Evolutionary conservation across 495 filamentous ascomycete species (phyloP).

Genomic region (Aspergillus cavernicola): DNA sequence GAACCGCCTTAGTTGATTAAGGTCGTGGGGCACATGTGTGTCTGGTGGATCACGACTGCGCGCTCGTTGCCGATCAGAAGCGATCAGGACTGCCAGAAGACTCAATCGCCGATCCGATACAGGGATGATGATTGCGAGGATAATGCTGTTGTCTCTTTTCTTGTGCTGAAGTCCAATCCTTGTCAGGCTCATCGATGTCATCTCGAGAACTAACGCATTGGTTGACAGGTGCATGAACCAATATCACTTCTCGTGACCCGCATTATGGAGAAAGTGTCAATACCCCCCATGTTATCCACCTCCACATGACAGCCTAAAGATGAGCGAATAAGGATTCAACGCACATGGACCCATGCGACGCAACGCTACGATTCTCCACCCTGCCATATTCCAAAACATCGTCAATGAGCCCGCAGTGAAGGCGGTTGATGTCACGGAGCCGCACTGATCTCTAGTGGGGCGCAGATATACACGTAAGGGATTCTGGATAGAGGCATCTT

Average conservation of each 20-base stretch:
- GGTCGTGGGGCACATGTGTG: neutral
- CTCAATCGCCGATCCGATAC: slow-evolving; percentile 4
- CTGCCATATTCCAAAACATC: slow-evolving; percentile 2
- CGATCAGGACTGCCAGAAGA: neutral
- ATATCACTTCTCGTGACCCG: neutral
- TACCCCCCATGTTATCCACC: neutral
- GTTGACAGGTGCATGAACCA: neutral
- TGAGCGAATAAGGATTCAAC: neutral
- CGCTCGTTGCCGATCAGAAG: neutral
- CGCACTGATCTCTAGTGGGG: neutral
- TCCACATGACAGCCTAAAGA: slow-evolving; percentile 1
- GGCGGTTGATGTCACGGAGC: slow-evolving; percentile 13
- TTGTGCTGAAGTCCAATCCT: neutral
- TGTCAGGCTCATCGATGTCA: neutral
- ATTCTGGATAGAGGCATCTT: slow-evolving; percentile 1
- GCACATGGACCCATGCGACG: slow-evolving; percentile 2
- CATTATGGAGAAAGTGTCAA: neutral
- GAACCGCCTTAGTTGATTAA: neutral
- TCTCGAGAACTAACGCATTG: neutral
- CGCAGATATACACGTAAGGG: neutral
- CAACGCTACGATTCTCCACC: slow-evolving; percentile 2
- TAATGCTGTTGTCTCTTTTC: neutral
- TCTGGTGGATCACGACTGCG: neutral
- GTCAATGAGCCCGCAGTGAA: neutral
- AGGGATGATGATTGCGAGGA: neutral